Evolutionary conservation across 2,329 filamentous ascomycete species (phyloP), one percentile per base, ranked within the genome.

Genomic region (Aspergillus thermomutatus): DNA sequence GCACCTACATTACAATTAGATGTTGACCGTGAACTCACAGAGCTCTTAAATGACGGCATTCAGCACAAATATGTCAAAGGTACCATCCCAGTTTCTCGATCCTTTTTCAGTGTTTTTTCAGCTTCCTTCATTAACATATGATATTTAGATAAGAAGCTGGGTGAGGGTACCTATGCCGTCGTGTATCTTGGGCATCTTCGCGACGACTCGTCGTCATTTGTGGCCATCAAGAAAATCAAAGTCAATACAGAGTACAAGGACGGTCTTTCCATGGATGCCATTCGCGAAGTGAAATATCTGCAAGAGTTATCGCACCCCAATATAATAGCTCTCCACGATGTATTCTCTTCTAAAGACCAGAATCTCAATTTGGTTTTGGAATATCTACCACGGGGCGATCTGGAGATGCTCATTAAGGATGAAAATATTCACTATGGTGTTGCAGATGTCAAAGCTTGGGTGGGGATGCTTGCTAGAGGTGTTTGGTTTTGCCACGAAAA

Each of bases 401-500:
- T 99, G 27, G 91, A 97, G 75, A 91, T 92, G 83, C 84, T 99
- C 57, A 96, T 96, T 73, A 90, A 91, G 72, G 92, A 97, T 75
- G 86, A 84, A 28, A 83, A 87, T 53, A 87, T 97, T 49, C 85
- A 87, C 54, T 97, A 97, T 74, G 90, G 90, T 60, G 85, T 86
- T 10, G 89, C 90, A 19, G 94, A 99, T 74, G 92, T 97, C 74
- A 99, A 99, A 75, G 89, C 92, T 17, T 99, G 94, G 94, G 96
- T 97, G 88, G 90, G 90, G 61, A 97, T 97, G 94, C 83, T 97
- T n/a, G 85, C 84, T 27, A 87, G 93, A 45, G 94, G 90, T 26
- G 86, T 97, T 27, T 96, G 91, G 88, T 99, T 96, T 80, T 97
- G 94, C 75, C 94, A 99, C 75, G 90, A 92, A 71, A 95, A 94